Conservation (phyloP, 23 red algal species). For the Pyropia haitanensis region DNA sequence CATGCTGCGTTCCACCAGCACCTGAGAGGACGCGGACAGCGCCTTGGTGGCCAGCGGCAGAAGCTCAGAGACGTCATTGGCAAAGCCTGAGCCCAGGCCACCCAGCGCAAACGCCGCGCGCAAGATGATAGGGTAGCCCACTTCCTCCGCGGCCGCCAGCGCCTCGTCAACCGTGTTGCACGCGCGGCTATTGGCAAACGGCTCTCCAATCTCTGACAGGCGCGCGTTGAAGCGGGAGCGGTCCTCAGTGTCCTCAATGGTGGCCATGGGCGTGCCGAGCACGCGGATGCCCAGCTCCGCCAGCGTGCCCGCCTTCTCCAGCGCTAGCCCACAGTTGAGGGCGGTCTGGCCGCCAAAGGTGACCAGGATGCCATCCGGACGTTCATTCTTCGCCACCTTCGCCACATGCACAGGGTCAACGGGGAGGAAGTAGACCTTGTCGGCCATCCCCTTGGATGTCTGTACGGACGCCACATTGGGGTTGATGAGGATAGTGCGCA, state of each 20-base stretch:
- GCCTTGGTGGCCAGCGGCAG: constrained; percentile 62
- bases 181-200: constrained; percentile 69
- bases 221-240: constrained; percentile 82
- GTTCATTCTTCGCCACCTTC: constrained; percentile 86
- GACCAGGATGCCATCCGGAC: constrained; percentile 83
- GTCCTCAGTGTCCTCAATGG: constrained; percentile 98
- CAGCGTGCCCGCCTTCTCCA: constrained; percentile 62
- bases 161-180: constrained; percentile 59
- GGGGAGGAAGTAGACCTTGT: constrained; percentile 98
- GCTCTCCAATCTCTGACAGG: constrained; percentile 81
- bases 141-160: constrained; percentile 61
- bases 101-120: constrained; percentile 95
- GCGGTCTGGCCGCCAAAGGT: constrained; percentile 96
- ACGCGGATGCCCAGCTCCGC: constrained; percentile 56
- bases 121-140: constrained; percentile 94
- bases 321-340: constrained; percentile 87
- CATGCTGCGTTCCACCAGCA: constrained; percentile 94
- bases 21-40: constrained; percentile 74
- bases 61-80: constrained; percentile 68
- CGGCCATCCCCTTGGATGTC: constrained; percentile 83
- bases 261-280: constrained; percentile 83
- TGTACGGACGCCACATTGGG: constrained; percentile 99
- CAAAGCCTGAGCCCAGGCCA: constrained; percentile 96
- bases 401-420: constrained; percentile 84
- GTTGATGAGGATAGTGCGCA: constrained; percentile 91